Base-by-base conservation (phyloP, 257 asterid genomes). In the Salvia miltiorrhiza region DNA sequence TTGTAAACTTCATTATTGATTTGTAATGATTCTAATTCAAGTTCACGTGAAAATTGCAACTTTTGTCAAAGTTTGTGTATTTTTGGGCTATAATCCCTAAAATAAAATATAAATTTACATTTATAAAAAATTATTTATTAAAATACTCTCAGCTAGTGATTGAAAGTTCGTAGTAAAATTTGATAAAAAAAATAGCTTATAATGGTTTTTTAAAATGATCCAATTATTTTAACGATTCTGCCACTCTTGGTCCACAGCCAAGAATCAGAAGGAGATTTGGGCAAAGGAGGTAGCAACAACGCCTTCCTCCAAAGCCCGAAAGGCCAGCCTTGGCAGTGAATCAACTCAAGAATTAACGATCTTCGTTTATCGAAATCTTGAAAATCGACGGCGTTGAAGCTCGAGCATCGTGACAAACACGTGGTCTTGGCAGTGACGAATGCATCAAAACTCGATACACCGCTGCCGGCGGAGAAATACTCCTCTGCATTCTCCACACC, bases 241-340 rank as follows among this genome's bases (percentile, higher is more conserved):
- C 37, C 37, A 53, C 60, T 53, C 37, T 53, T 53, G 16, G 19
- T 53, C 60, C 60, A 53, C 19, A 53, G 1, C 60, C 60, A 53
- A 53, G 89, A 85, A 77, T 87, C 92, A 23, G 89, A 73, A 10
- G 95, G 96, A 8, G 92, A 87, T 66, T 87, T 89, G 0, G 96
- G 95, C 76, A 87, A 75, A n/a, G 96, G 96, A 28, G 96, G 96
- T 41, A 85, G 86, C 72, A 89, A 54, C 63, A 85, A 32, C 9
- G 84, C 70, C 77, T 78, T 87, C 70, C 85, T 71, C 78, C 85
- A 77, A 33, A 89, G 87, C 7, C 96, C 96, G 56, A 87, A 87
- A 0, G 96, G 95, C 96, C 95, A 87, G 21, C 96, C 96, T 70
- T 87, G 72, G 61, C 86, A 87, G 30, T 84, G 84, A 20, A 84